A percentile compares a stretch with the other conserved stretches of the same genome.
Evolutionary conservation across 1,139 yeast genomes (phyloP).

Genomic region (Diutina pseudorugosa): DNA sequence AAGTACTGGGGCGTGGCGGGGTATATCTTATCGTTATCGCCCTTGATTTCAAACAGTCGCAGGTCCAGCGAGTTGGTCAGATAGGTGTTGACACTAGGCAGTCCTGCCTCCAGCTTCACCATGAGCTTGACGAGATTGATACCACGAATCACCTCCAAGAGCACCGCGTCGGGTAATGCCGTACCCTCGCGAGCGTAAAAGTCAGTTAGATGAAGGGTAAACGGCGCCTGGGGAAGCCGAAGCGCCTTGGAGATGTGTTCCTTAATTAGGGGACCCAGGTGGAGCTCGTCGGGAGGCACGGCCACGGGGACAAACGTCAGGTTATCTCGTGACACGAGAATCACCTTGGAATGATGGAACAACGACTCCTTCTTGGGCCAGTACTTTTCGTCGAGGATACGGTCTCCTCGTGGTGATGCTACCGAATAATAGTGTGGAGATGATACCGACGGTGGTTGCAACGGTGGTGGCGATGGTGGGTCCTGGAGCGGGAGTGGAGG

Average conservation of each 20-base stretch:
- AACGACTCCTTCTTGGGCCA: conserved; percentile 14
- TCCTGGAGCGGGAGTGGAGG: not conserved
- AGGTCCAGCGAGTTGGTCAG: conserved; percentile 37
- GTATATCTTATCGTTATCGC: conserved; percentile 30
- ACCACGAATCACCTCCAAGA: conserved; percentile 16
- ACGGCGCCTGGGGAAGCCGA: conserved; percentile 17
- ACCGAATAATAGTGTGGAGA: not conserved
- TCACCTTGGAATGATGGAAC: conserved; percentile 5
- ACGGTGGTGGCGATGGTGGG: not conserved
- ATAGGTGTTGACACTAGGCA: conserved; percentile 22
- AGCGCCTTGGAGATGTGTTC: conserved; percentile 25
- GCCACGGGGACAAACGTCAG: conserved; percentile 34
- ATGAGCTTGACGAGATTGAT: conserved; percentile 27
- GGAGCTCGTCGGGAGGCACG: conserved; percentile 11
- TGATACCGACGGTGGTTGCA: not conserved
- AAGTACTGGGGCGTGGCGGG: conserved; percentile 54
- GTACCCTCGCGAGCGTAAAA: conserved; percentile 55
- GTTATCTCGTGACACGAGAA: conserved; percentile 55
- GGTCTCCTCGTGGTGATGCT: not conserved
- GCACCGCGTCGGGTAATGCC: conserved; percentile 37
- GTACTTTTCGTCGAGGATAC: conserved; percentile 15
- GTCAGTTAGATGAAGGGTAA: conserved; percentile 60
- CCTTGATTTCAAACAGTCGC: conserved; percentile 33
- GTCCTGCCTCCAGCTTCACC: conserved; percentile 27
- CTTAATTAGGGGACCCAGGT: conserved; percentile 15